Evolutionary conservation across 1,284 basidiomycete species (phyloP).

Genomic region (Rhodotorula glutinis): DNA sequence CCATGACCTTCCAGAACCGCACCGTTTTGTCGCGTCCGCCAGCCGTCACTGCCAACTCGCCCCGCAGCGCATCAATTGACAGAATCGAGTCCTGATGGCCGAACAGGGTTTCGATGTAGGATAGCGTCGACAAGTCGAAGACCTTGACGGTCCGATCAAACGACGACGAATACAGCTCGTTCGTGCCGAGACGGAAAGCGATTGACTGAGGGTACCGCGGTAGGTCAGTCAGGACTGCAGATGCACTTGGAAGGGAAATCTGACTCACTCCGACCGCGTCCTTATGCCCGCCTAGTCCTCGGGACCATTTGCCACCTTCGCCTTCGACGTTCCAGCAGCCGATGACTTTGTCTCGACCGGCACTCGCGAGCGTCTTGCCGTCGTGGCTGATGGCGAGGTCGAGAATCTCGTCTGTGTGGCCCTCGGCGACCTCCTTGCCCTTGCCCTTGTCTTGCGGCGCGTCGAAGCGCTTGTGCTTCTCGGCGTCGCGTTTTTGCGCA

Average conservation of each 20-base stretch:
- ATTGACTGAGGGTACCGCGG: conserved; percentile 56
- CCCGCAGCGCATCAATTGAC: conserved; percentile 71
- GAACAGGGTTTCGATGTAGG: conserved; percentile 94
- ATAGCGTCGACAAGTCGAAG: conserved; percentile 79
- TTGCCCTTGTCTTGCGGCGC: conserved; percentile 59
- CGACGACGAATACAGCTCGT: conserved; percentile 82
- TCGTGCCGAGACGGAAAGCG: conserved; percentile 75
- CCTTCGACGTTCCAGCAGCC: conserved; percentile 76
- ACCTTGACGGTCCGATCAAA: conserved; percentile 89
- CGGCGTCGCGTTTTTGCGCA: conserved; percentile 16
- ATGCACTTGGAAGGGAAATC: not conserved
- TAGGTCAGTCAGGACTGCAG: conserved; percentile 22
- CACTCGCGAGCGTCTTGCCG: conserved; percentile 79
- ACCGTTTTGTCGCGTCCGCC: conserved; percentile 88
- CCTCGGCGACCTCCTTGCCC: conserved; percentile 53
- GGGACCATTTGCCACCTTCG: conserved; percentile 64
- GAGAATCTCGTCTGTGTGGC: conserved; percentile 83
- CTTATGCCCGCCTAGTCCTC: conserved; percentile 76
- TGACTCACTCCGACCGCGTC: conserved; percentile 73
- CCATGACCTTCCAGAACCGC: conserved; percentile 94
- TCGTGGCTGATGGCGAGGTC: conserved; percentile 79
- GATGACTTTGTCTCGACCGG: conserved; percentile 74
- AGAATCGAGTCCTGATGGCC: conserved; percentile 91
- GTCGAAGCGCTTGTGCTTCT: conserved; percentile 15
- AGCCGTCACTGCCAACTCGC: conserved; percentile 79